Conservation (phyloP, 2,329 filamentous ascomycete species). For the Calonectria montana region DNA sequence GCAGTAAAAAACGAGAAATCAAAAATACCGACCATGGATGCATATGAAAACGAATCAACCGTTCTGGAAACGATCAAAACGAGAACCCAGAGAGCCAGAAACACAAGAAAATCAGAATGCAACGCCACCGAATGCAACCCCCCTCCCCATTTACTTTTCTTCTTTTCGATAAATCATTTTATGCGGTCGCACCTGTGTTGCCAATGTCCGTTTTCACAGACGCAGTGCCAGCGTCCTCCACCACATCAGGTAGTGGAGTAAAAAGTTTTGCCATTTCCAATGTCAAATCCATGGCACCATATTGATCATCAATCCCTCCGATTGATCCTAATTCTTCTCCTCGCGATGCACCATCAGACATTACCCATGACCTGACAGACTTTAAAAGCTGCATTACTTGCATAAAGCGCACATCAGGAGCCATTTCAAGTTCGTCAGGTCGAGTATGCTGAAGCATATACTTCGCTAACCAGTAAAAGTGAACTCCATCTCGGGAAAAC, state of each 20-base stretch:
- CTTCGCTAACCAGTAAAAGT: conserved; percentile 79
- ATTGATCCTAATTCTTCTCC: conserved; percentile 77
- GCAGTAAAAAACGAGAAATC: conserved; percentile 47
- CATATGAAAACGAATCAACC: conserved; percentile 39
- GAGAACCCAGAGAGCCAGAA: conserved; percentile 38
- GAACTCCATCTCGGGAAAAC: conserved; percentile 77
- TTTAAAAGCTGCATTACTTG: conserved; percentile 72
- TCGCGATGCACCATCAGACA: conserved; percentile 71
- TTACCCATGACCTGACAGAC: conserved; percentile 69
- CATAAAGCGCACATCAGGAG: conserved; percentile 69
- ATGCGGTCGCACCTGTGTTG: conserved; percentile 43
- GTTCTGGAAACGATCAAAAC: conserved; percentile 31
- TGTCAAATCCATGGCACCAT: conserved; percentile 71
- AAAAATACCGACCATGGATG: conserved; percentile 46
- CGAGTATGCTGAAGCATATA: conserved; percentile 71
- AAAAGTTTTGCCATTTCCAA: conserved; percentile 80
- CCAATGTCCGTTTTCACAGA: conserved; percentile 56
- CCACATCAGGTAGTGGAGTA: conserved; percentile 65
- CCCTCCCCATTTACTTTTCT: conserved; percentile 46
- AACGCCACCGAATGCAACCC: conserved; percentile 55
- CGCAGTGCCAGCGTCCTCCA: conserved; percentile 55
- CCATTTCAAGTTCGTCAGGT: conserved; percentile 63
- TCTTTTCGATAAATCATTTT: conserved; percentile 43
- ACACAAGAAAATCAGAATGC: conserved; percentile 44
- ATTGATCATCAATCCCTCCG: conserved; percentile 75